Conservation (phyloP, 768 basidiomycete species). For the Agaricus blazei region DNA sequence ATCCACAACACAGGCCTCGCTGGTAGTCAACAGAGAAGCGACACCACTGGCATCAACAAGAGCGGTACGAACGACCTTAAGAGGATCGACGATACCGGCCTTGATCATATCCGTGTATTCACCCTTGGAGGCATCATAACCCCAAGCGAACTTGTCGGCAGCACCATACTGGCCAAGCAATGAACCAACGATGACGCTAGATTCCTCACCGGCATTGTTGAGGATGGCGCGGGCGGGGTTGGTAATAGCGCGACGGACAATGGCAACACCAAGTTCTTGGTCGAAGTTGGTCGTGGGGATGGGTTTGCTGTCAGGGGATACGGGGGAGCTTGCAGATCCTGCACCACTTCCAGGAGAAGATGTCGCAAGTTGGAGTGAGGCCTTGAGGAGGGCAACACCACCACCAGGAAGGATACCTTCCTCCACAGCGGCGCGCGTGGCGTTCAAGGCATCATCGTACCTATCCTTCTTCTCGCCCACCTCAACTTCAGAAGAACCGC, state of each 20-base stretch:
- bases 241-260: slow-evolving; percentile 82
- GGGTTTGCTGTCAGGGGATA: slow-evolving; percentile 53
- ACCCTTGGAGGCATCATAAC: slow-evolving; percentile 89
- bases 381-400: slow-evolving; percentile 89
- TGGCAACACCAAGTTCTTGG: slow-evolving; percentile 92
- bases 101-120: slow-evolving; percentile 95
- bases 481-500: slow-evolving; percentile 90
- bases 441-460: slow-evolving; percentile 95
- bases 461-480: slow-evolving; percentile 99
- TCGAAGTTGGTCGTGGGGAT: slow-evolving; percentile 91
- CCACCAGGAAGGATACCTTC: slow-evolving; percentile 98
- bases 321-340: slow-evolving; percentile 43
- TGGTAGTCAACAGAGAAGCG: slow-evolving; percentile 89
- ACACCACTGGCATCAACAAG: slow-evolving; percentile 91
- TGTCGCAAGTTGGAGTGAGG: slow-evolving; percentile 65
- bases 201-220: slow-evolving; percentile 91
- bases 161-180: slow-evolving; percentile 64
- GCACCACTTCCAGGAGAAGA: slow-evolving; percentile 39
- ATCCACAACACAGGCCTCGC: slow-evolving; percentile 89
- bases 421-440: slow-evolving; percentile 97
- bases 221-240: slow-evolving; percentile 86
- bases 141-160: slow-evolving; percentile 77
- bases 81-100: slow-evolving; percentile 90
- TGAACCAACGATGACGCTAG: slow-evolving; percentile 87
- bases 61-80: slow-evolving; percentile 93